Conservation (phyloP, 169 alveolate genomes). For the Babesia microti region DNA sequence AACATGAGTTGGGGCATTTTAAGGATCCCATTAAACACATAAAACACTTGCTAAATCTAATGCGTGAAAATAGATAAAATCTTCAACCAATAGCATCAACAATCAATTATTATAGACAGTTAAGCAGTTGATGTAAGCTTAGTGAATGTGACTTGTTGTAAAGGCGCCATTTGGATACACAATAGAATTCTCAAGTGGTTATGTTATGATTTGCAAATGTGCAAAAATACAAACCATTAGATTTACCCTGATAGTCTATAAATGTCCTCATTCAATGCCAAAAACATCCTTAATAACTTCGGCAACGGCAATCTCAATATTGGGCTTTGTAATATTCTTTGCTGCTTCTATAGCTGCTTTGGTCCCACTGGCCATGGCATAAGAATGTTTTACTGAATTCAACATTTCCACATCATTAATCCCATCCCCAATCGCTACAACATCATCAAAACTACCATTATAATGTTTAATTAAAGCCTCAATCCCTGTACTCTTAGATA, state of each 20-base stretch:
- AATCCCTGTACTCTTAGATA: conserved; percentile 32
- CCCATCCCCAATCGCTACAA: conserved; percentile 42
- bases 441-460: conserved; percentile 1
- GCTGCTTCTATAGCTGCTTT: conserved; percentile 16
- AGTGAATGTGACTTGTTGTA: background rate
- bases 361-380: conserved; percentile 33
- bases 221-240: background rate
- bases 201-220: background rate
- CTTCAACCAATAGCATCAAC: background rate
- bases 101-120: background rate
- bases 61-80: too few species aligned
- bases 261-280: conserved; percentile 6
- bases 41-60: too few species aligned
- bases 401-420: conserved; percentile 35
- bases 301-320: conserved; percentile 27
- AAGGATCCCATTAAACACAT: too few species aligned
- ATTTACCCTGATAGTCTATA: background rate
- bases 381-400: conserved; percentile 10
- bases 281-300: conserved; percentile 11
- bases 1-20: too few species aligned
- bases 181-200: background rate
- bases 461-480: conserved; percentile 15
- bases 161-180: background rate
- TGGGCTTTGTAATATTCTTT: conserved; percentile 13
- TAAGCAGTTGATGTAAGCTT: background rate